Evolutionary conservation across 225 moss, liverwort and hornwort species (phyloP), one percentile per base, ranked within the genome.

Genomic region (Pleurozium schreberi): DNA sequence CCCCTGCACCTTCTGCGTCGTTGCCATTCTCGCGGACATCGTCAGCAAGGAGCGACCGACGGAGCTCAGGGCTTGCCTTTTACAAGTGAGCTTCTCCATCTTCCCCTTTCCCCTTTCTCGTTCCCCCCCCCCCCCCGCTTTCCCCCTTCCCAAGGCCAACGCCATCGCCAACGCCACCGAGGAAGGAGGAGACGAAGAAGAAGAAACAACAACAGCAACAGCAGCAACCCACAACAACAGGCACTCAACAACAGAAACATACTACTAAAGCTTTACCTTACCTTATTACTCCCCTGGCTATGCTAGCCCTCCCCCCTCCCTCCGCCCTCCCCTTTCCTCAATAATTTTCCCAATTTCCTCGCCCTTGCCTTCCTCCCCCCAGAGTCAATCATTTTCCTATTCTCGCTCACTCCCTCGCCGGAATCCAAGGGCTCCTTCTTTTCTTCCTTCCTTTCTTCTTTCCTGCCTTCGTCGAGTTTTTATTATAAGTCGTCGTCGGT

Each of bases 331-430:
- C 14, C 9, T 13, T 25, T 2, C 70, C 75, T 75, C 91, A 91
- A 91, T 91, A 55, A 91, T 88, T 87, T 89, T 70, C 82, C 77
- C 86, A 82, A 84, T 84, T 84, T 84, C 78, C 84, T 79, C 64
- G 87, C 78, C 70, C 88, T 74, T 71, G 52, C 82, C 45, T 60
- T 45, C 5, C 12, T 2, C 4, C 14, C 11, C n/a, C n/a, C n/a
- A n/a, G n/a, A 36, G 66, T 91, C 88, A 85, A 81, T 85, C 81
- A 88, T 74, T 88, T 85, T 75, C 81, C 47, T 60, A 80, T 71
- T 80, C 85, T 45, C 60, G 18, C n/a, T n/a, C n/a, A n/a, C n/a
- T n/a, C 84, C 45, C 33, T 76, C 9, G 31, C 40, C 22, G 23
- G n/a, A 84, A 55, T 53, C 68, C 84, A 71, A 34, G 58, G 58